Evolutionary conservation across 2,329 filamentous ascomycete species (phyloP), one percentile per base, ranked within the genome.

Genomic region (Diaporthe citriasiana): DNA sequence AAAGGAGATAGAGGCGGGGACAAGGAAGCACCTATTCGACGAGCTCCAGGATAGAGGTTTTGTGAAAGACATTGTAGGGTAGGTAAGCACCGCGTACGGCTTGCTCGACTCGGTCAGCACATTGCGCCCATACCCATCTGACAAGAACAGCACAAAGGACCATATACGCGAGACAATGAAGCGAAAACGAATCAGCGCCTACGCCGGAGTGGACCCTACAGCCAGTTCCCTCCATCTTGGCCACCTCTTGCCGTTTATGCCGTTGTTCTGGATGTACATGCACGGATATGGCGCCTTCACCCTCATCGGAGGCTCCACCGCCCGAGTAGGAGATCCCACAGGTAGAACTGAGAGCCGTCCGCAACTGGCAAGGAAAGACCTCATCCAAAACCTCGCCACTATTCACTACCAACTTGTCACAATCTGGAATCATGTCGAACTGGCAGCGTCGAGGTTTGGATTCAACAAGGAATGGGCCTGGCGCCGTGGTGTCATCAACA

Each of bases 151-250:
- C 33, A 75, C 60, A 42, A 59, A 59, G 55, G 78, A 85, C 1
- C 85, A 86, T 57, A 88, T 96, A 78, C 88, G 91, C 70, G 87
- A 89, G 76, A 85, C 94, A 30, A 89, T 97, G 84, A 89, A 87
- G 7, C 82, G 85, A 35, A 92, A 91, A 80, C 87, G 92, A 75
- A 90, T 95, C 77, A 93, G 92, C 76, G 92, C 89, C 74, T 97
- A 97, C 79, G 93, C 94, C 70, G 94, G 94, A 77, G 90, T 97
- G 79, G 94, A 97, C 80, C 94, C 94, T 7, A 97, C 94, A 0
- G 94, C 93, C 19, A 86, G 90, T 72, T 97, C 94, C 2, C 85
- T 97, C 74, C 94, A 97, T 79, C 86, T 97, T 60, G 94, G 94
- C 73, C 94, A 97, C 80, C 86, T 97, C 8, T 86, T 97, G 19